Evolutionary conservation across 306 rosid species (phyloP).

Genomic region (Dryas drummondii): DNA sequence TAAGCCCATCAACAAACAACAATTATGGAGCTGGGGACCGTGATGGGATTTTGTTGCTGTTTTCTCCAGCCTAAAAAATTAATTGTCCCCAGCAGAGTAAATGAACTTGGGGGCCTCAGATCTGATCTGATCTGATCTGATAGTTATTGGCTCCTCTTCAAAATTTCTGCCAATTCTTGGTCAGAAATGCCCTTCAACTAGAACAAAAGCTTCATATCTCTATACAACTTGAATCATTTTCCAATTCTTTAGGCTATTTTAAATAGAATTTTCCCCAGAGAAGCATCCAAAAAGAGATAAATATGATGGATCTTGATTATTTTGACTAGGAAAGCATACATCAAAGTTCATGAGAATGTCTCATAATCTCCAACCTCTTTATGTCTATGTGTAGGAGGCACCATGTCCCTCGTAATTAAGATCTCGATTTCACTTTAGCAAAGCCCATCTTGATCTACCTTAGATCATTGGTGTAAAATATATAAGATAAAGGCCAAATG

Average conservation of each 20-base stretch:
- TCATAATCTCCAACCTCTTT: constrained; percentile 53
- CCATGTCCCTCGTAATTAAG: constrained; percentile 37
- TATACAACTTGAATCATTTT: not conserved
- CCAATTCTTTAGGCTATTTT: not conserved
- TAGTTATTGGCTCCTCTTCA: not conserved
- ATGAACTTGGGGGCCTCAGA: constrained; percentile 20
- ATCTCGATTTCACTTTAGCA: constrained; percentile 33
- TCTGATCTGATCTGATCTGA: not conserved
- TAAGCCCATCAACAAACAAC: constrained; percentile 18
- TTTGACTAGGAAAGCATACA: constrained; percentile 21
- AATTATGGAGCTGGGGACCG: constrained; percentile 29
- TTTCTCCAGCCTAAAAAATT: constrained; percentile 5
- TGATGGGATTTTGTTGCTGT: constrained; percentile 10
- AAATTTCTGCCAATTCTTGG: not conserved
- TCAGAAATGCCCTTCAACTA: not conserved
- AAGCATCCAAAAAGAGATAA: constrained; percentile 36
- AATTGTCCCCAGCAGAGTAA: constrained; percentile 4
- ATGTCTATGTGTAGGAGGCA: constrained; percentile 48
- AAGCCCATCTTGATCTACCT: constrained; percentile 21
- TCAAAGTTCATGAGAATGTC: constrained; percentile 35
- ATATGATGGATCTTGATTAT: constrained; percentile 14
- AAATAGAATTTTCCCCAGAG: not conserved
- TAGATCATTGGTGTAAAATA: not conserved
- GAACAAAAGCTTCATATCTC: not conserved
- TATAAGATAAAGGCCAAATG: constrained; percentile 19